phyloP scores from a whole-genome alignment of 768 basidiomycete species.

The Suillus subluteus region DNA sequence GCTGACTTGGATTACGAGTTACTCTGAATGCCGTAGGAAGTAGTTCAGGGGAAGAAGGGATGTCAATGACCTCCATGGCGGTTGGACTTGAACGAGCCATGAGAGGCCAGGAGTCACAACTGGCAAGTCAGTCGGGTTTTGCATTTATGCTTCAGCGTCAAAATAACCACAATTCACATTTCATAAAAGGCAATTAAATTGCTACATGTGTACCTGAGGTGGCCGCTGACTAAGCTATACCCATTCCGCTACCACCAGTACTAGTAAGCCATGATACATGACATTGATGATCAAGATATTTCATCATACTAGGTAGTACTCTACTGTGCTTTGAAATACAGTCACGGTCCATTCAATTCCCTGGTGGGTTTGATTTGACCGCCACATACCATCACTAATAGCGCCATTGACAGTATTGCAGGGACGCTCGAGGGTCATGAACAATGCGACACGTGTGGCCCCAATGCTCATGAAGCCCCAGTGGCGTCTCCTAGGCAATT shows the following conservation, averaged over 20 bases:
- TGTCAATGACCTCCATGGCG: slow-evolving; percentile 28
- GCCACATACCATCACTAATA: not conserved
- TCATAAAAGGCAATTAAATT: not conserved
- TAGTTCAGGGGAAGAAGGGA: slow-evolving; percentile 32
- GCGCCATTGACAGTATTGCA: not conserved
- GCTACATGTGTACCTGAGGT: not conserved
- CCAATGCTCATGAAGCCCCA: not conserved
- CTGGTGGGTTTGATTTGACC: not conserved
- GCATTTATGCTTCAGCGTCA: not conserved
- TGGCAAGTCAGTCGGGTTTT: slow-evolving; percentile 2
- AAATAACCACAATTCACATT: not conserved
- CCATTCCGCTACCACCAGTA: not conserved
- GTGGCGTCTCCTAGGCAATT: not conserved
- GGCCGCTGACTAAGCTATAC: not conserved
- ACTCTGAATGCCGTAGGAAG: slow-evolving; percentile 15
- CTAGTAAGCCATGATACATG: not conserved
- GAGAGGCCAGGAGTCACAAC: not conserved
- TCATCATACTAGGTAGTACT: not conserved
- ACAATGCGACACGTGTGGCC: not conserved
- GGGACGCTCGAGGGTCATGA: not conserved
- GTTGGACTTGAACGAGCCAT: not conserved
- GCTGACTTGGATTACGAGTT: slow-evolving; percentile 25
- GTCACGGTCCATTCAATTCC: no score
- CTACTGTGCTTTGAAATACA: not conserved
- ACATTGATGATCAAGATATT: not conserved